Conservation (phyloP, 345 rosid genomes). For the Trapa incisa region DNA sequence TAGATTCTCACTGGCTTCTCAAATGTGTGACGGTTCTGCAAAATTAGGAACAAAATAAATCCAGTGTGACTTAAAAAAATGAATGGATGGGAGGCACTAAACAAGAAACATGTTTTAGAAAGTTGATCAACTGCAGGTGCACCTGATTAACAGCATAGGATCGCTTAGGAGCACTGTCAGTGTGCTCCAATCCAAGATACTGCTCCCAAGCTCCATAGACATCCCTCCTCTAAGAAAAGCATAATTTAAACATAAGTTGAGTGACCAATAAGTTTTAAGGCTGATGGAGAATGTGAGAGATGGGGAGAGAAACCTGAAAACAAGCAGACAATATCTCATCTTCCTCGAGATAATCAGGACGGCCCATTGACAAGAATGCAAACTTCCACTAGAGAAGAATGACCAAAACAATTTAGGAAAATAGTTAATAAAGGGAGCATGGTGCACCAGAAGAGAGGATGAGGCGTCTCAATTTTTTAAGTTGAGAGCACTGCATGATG, state of each 20-base stretch:
- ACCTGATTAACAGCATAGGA: conserved; percentile 53
- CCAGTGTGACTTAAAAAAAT: background rate
- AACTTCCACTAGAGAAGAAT: conserved; percentile 47
- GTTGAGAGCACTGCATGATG: background rate
- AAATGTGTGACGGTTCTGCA: conserved; percentile 45
- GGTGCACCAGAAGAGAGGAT: background rate
- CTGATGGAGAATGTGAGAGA: background rate
- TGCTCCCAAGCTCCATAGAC: conserved; percentile 77
- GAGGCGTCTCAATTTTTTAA: background rate
- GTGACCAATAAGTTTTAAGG: background rate
- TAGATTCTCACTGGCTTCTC: conserved; percentile 53
- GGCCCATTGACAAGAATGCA: conserved; percentile 60
- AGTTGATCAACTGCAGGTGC: background rate
- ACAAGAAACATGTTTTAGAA: background rate
- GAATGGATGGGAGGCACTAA: background rate
- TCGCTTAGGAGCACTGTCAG: conserved; percentile 53
- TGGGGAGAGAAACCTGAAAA: conserved; percentile 39
- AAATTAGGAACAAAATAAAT: background rate
- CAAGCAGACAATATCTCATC: conserved; percentile 43
- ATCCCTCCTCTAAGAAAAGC: conserved; percentile 32
- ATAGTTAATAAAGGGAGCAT: background rate
- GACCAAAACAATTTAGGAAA: background rate
- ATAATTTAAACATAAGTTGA: background rate
- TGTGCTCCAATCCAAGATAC: conserved; percentile 62
- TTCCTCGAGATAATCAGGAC: conserved; percentile 56